Base-by-base conservation (phyloP, 2,329 filamentous ascomycete genomes). In the Dactylellina sp. region DNA sequence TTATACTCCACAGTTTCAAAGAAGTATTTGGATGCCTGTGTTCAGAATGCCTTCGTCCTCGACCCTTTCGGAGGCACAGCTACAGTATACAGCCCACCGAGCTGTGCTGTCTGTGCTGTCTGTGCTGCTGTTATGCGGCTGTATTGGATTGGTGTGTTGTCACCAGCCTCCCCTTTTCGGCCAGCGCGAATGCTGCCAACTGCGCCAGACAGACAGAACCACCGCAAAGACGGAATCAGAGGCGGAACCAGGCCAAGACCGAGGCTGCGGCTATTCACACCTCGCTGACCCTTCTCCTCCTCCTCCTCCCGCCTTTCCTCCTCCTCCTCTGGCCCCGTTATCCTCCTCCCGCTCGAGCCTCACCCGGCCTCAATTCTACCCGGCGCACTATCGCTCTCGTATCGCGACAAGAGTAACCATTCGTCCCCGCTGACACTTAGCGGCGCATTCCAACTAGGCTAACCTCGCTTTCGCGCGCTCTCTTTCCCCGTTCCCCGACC, bases 111-210 rank as follows among this genome's bases (percentile, higher is more conserved):
- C n/a, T n/a, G n/a, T n/a, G n/a, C n/a, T n/a, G n/a, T n/a, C n/a
- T n/a, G n/a, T n/a, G n/a, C n/a, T n/a, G n/a, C n/a, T n/a, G n/a
- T n/a, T n/a, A n/a, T n/a, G n/a, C n/a, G n/a, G n/a, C n/a, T n/a
- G n/a, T n/a, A n/a, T n/a, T n/a, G 28, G 28, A 32, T 32, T 32
- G 28, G 9, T 32, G 28, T 32, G 49, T 52, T 52, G 25, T 35
- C 32, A 52, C 66, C 66, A 71, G 66, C 66, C 66, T 60, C 66
- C 66, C 66, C 59, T 64, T 71, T 71, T 71, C 59, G 66, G 66
- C 52, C 2, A 50, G 57, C 39, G 57, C 57, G 65, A 71, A 35
- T 18, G 63, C 32, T n/a, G n/a, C n/a, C n/a, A n/a, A n/a, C n/a
- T n/a, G n/a, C n/a, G n/a, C n/a, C n/a, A n/a, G 16, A 20, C 14